Base-by-base conservation (phyloP, 1,139 yeast genomes). In the Taphrina flavorubra region DNA sequence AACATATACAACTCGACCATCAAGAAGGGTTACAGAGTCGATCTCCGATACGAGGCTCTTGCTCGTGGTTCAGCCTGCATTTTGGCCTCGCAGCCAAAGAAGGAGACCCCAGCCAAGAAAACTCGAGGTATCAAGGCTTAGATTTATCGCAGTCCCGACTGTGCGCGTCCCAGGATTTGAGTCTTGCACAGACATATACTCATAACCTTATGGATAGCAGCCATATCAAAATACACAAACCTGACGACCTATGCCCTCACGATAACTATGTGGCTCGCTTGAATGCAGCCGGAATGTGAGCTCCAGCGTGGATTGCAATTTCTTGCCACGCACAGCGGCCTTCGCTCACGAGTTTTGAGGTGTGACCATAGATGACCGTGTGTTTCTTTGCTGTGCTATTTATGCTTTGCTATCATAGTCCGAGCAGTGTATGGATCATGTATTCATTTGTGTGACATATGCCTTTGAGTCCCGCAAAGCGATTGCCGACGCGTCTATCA, bases 21-120 rank as follows among this genome's bases (percentile, higher is more conserved):
- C 72, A 77, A 81, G 74, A 78, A 79, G 73, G 81, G 81, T 73
- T 82, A 82, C 84, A 81, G 84, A 77, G 78, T 78, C 70, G 85
- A 82, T 74, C 78, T 81, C 73, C 78, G 80, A 75, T 63, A 55
- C 56, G 67, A 63, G 56, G 55, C 60, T 6, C 67, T 63, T 20
- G 67, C 59, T 7, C 60, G 67, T 10, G 67, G 51, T 20, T 55
- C 61, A 7, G 67, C 67, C 37, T 42, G 55, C 49, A 47, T 63
- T 47, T 40, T 51, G 67, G 34, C 61, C 10, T 59, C 55, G 47
- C 61, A 53, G 61, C 67, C 67, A 31, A 63, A 63, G 67, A 55
- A 53, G 61, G 67, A 63, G 13, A 58, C 67, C 14, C 47, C 61
- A 16, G 55, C 67, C 42, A 63, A 63, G 61, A 63, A 63, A 56